phyloP scores from a whole-genome alignment of 129 eudicot genomes.

The Artemisia tridentata region DNA sequence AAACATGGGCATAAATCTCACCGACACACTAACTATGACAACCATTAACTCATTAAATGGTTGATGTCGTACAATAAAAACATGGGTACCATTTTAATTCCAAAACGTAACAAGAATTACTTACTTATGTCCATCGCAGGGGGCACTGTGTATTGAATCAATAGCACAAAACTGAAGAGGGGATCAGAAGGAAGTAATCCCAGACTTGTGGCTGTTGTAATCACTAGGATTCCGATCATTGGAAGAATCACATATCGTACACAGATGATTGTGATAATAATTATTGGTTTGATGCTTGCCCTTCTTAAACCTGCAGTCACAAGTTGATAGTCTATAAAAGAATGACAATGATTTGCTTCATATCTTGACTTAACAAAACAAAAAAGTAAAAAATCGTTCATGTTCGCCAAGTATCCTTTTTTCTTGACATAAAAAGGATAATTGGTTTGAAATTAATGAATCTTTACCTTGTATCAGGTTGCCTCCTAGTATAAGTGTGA shows the following conservation, averaged over 20 bases:
- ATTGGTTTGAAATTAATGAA: no score
- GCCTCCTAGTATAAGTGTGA: conserved; percentile 91
- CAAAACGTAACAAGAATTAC: background rate
- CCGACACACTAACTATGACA: no score
- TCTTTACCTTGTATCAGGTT: conserved; percentile 78
- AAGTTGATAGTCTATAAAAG: no score
- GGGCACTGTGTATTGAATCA: conserved; percentile 79
- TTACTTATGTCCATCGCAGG: conserved; percentile 83
- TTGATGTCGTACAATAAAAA: no score
- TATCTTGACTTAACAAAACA: no score
- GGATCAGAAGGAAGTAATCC: conserved; percentile 82
- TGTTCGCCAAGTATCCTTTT: no score
- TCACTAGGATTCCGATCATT: conserved; percentile 56
- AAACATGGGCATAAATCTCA: background rate
- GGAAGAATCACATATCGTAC: conserved; percentile 72
- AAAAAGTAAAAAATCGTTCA: no score
- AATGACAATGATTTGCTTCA: no score
- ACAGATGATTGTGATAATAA: conserved; percentile 43
- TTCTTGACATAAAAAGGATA: no score
- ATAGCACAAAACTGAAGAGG: conserved; percentile 63
- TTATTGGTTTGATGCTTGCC: conserved; percentile 38
- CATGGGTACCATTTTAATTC: background rate
- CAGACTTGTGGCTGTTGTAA: conserved; percentile 47
- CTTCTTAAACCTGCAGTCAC: conserved; percentile 47
- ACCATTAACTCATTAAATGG: no score